Percentiles rank a stretch among this genome's conserved stretches.
Evolutionary conservation across 2,329 filamentous ascomycete genomes (phyloP).

Genomic region (Fusarium nygamai): DNA sequence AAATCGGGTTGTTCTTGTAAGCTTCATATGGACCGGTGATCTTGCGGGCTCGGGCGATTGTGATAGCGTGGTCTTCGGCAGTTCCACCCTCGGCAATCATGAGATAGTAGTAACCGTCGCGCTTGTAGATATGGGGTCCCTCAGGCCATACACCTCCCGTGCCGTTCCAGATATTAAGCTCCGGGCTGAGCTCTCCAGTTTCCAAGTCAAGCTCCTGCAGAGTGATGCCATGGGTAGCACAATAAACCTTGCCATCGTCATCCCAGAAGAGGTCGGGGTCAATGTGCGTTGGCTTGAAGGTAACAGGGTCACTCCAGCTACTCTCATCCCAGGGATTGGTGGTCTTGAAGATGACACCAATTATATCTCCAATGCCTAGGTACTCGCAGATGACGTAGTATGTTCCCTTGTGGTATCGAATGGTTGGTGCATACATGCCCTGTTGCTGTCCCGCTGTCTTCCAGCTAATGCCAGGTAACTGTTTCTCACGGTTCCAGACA

Average conservation of each 20-base stretch:
- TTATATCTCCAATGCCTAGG: conserved; percentile 9
- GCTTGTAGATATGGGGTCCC: conserved; percentile 62
- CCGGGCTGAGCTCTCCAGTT: conserved; percentile 29
- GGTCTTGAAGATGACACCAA: conserved; percentile 25
- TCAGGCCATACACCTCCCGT: conserved; percentile 57
- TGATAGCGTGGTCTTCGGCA: conserved; percentile 48
- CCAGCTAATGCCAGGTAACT: conserved; percentile 51
- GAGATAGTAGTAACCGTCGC: conserved; percentile 54
- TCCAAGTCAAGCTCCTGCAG: conserved; percentile 34
- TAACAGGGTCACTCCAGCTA: conserved; percentile 41
- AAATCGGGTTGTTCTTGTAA: conserved; percentile 50
- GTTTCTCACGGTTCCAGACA: conserved; percentile 52
- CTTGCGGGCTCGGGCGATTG: conserved; percentile 47
- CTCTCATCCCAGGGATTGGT: conserved; percentile 35
- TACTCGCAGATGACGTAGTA: conserved; percentile 52
- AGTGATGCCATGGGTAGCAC: conserved; percentile 49
- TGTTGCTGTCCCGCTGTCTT: conserved; percentile 46
- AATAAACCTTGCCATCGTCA: conserved; percentile 63
- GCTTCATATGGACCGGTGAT: conserved; percentile 51
- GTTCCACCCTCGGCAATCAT: conserved; percentile 59
- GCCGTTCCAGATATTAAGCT: conserved; percentile 59
- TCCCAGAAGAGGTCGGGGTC: conserved; percentile 65
- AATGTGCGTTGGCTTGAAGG: conserved; percentile 39
- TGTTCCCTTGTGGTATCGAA: conserved; percentile 53
- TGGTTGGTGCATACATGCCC: conserved; percentile 59